Evolutionary conservation across 2,329 filamentous ascomycete genomes (phyloP), one percentile per base, ranked within the genome.

Genomic region (Leptographium procerum): DNA sequence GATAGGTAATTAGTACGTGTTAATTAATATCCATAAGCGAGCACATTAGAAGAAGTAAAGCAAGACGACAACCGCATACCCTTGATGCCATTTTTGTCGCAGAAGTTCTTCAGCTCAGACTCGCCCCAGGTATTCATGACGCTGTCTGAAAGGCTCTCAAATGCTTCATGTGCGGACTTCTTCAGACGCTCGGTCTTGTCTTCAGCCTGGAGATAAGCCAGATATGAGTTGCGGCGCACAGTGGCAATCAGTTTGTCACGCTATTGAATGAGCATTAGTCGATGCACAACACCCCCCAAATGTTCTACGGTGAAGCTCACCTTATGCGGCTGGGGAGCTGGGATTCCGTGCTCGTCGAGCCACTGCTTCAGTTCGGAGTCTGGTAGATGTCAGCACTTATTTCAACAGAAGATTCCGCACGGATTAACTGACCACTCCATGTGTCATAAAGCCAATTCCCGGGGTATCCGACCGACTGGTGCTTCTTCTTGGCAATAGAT

Each of bases 321-420:
- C 61, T 78, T 85, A 54, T 83, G 83, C 33, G 90, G 88, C 71
- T 97, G 92, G 61, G 94, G 92, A 57, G 83, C 88, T 14, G 89
- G 86, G 72, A 92, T 85, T 56, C 94, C 94, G 65, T 90, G 84
- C 64, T 87, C 86, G 67, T 97, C 94, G 52, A 96, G 86, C 87
- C 89, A 99, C 64, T 88, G 82, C 78, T 97, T 97, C 62, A 96
- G 76, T 55, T 96, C 92, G 64, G 91, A 96, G 64, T 96, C 89
- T 70, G 26, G 16, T 19, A 3, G 19, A 36, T 4, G 24, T 34
- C 47, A 40, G 29, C 4, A 36, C n/a, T 28, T 11, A 8, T n/a
- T 22, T 34, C 0, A 13, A 40, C 14, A 29, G 5, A 11, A 19
- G 10, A 26, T 29, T n/a, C 26, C 19, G 14, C 16, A 10, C 2